Conservation (phyloP, 2,329 filamentous ascomycete species). For the Alternaria sp. region DNA sequence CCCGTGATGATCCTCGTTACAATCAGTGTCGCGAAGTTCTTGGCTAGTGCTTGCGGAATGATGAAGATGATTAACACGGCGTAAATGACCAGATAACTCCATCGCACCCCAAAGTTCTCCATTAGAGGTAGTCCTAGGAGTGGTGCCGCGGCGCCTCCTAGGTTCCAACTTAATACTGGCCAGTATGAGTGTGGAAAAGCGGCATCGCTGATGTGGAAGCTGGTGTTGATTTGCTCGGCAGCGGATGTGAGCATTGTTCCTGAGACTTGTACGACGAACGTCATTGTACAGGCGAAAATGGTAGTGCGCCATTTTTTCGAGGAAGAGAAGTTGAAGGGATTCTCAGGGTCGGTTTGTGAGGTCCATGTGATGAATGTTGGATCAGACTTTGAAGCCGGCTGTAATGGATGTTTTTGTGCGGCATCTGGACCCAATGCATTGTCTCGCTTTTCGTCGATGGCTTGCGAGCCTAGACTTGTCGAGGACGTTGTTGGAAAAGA, state of each 20-base stretch:
- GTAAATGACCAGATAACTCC: constrained; percentile 56
- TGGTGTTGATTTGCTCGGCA: constrained; percentile 49
- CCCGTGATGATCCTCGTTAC: constrained; percentile 57
- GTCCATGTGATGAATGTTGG: constrained; percentile 30
- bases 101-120: constrained; percentile 57
- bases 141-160: constrained; percentile 55
- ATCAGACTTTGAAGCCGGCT: background rate
- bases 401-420: background rate
- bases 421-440: background rate
- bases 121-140: constrained; percentile 55
- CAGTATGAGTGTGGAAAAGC: constrained; percentile 55
- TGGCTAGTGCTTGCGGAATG: constrained; percentile 55
- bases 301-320: constrained; percentile 56
- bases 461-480: constrained; percentile 1
- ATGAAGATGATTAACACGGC: constrained; percentile 54
- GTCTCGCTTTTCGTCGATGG: background rate
- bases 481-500: background rate
- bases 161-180: constrained; percentile 54
- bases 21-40: constrained; percentile 57
- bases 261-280: constrained; percentile 45
- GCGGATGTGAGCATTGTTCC: constrained; percentile 48
- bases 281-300: constrained; percentile 56
- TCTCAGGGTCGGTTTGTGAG: constrained; percentile 35
- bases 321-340: constrained; percentile 55
- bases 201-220: constrained; percentile 52